Evolutionary conservation across 2,329 filamentous ascomycete species (phyloP).

Genomic region (Fusarium sp.): DNA sequence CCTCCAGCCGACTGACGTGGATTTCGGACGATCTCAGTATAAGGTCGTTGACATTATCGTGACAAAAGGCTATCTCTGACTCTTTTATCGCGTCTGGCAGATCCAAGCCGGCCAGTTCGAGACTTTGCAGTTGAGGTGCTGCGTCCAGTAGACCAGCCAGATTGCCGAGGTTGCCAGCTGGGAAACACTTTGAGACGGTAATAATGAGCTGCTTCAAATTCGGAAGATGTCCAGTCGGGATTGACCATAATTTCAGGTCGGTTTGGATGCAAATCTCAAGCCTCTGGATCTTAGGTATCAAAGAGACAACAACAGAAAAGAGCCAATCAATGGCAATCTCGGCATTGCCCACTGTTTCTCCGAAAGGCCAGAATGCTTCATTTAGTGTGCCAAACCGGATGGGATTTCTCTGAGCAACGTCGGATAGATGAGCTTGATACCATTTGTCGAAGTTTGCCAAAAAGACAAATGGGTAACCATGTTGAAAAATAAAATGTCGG

Average conservation of each 20-base stretch:
- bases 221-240: background rate
- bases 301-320: background rate
- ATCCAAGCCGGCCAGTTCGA: no score
- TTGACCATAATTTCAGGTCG: background rate
- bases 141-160: background rate
- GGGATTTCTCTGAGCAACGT: no score
- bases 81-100: rapidly evolving
- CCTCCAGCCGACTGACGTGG: background rate
- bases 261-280: background rate
- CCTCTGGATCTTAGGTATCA: background rate
- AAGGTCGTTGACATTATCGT: background rate
- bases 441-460: no score
- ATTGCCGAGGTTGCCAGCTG: rapidly evolving
- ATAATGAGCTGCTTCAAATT: background rate
- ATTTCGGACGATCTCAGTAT: background rate
- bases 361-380: no score
- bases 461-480: no score
- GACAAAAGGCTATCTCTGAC: background rate
- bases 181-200: background rate
- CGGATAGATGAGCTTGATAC: no score
- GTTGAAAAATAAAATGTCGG: no score
- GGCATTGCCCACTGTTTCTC: no score
- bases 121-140: background rate
- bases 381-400: no score
- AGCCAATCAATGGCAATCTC: no score